phyloP scores from a whole-genome alignment of 306 rosid genomes.

The Fragaria ananassa region DNA sequence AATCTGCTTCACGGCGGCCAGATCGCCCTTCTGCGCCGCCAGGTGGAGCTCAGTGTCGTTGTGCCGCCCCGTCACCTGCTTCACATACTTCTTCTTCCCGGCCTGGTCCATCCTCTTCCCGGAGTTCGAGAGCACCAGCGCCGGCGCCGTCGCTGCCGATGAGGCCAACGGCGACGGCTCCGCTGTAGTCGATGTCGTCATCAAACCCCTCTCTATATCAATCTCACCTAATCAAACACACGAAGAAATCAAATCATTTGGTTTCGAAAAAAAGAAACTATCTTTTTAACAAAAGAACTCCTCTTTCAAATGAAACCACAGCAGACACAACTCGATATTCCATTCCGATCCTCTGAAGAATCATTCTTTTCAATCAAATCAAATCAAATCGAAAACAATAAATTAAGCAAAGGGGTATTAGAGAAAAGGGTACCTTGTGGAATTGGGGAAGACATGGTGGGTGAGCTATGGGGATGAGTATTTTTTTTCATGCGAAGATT shows the following conservation, averaged over 20 bases:
- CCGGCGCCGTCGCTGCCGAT: constrained; percentile 96
- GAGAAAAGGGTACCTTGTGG: background rate
- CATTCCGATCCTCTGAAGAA: background rate
- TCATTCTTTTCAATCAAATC: background rate
- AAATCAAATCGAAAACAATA: background rate
- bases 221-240: constrained; percentile 35
- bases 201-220: constrained; percentile 38
- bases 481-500: background rate
- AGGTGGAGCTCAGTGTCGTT: constrained; percentile 95
- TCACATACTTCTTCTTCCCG: constrained; percentile 94
- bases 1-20: constrained; percentile 83
- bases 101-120: constrained; percentile 95
- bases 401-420: background rate
- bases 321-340: no score
- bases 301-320: background rate
- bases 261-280: background rate
- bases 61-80: constrained; percentile 95
- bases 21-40: constrained; percentile 94
- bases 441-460: background rate
- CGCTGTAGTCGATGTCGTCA: constrained; percentile 39
- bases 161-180: constrained; percentile 58
- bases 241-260: background rate
- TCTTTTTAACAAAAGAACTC: background rate
- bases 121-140: constrained; percentile 84
- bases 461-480: background rate